phyloP scores from a whole-genome alignment of 768 basidiomycete species.

The Tricholoma flavovirens region DNA sequence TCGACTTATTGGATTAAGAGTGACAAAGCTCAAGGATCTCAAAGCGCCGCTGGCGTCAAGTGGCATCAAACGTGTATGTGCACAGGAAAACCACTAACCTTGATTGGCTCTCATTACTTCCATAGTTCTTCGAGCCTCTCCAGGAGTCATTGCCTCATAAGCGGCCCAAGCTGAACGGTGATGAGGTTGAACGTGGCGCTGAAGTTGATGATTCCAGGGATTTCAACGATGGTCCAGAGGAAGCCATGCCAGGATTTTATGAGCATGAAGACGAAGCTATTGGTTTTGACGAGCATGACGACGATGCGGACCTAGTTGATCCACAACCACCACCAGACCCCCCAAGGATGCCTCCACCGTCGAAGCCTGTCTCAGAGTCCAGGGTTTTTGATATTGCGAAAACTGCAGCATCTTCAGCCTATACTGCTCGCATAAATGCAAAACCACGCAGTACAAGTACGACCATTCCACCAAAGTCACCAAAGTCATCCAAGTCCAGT shows the following conservation, averaged over 20 bases:
- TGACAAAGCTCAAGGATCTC: constrained; percentile 87
- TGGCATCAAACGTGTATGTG: constrained; percentile 71
- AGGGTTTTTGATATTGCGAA: constrained; percentile 5
- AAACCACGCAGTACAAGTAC: constrained; percentile 5
- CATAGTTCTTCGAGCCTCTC: constrained; percentile 54
- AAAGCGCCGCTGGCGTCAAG: constrained; percentile 35
- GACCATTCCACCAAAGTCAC: not conserved
- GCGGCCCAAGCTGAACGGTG: constrained; percentile 28
- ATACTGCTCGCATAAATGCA: not conserved
- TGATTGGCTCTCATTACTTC: not conserved
- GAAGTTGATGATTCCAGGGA: constrained; percentile 9
- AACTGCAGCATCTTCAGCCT: not conserved
- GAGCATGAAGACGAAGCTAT: constrained; percentile 43
- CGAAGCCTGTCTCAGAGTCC: constrained; percentile 16
- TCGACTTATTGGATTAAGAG: constrained; percentile 80
- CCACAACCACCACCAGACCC: constrained; percentile 8
- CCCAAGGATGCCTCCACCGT: not conserved
- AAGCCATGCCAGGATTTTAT: constrained; percentile 50
- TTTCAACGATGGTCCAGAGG: constrained; percentile 16
- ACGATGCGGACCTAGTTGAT: constrained; percentile 17
- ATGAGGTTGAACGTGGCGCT: constrained; percentile 12
- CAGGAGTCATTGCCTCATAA: constrained; percentile 32
- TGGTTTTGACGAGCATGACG: constrained; percentile 14
- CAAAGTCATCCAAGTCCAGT: not conserved
- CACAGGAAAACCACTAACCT: not conserved